These are phyloP conservation scores for Chimonanthus salicifolius DNA, from an alignment of 164 flowering plant species.

Conservation along the genomic window DNA sequence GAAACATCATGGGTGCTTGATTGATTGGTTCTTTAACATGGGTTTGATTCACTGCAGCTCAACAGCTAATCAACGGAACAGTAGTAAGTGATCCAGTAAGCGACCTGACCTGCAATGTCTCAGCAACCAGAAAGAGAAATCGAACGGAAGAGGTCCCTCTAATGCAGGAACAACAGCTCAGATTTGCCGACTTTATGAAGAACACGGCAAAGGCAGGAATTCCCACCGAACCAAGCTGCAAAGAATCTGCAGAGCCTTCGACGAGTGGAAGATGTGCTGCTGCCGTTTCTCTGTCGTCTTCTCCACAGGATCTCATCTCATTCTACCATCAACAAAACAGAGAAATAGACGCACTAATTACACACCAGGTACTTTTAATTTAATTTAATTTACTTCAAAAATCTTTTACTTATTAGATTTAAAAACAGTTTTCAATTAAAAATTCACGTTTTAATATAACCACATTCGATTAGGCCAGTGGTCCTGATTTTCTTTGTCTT, in stretches of 20 bases:
- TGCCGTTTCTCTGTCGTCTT: background rate
- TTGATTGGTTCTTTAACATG: background rate
- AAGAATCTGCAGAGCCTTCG: conserved; percentile 15
- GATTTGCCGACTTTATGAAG: background rate
- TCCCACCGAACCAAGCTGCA: conserved; percentile 7
- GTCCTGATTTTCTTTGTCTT: background rate
- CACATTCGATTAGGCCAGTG: too few species aligned
- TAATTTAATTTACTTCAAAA: background rate
- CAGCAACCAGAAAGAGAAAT: conserved; percentile 22
- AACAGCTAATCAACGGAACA: conserved; percentile 16
- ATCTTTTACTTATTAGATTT: too few species aligned
- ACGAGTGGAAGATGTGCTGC: conserved; percentile 20
- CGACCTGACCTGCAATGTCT: conserved; percentile 28
- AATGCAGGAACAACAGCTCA: conserved; percentile 1
- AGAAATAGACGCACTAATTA: conserved; percentile 25
- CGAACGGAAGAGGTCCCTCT: conserved; percentile 5
- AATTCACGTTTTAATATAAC: background rate
- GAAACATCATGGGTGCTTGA: background rate
- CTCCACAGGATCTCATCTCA: conserved; percentile 11
- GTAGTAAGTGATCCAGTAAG: conserved; percentile 26
- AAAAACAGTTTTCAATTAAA: background rate
- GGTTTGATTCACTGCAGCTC: conserved; percentile 1
- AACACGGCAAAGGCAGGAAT: conserved; percentile 7
- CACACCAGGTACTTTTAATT: conserved; percentile 17
- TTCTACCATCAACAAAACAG: conserved; percentile 18